These are phyloP conservation scores for Umbelopsis sp. DNA, from an alignment of 371 early-diverging fungal species.

Conservation along the genomic window DNA sequence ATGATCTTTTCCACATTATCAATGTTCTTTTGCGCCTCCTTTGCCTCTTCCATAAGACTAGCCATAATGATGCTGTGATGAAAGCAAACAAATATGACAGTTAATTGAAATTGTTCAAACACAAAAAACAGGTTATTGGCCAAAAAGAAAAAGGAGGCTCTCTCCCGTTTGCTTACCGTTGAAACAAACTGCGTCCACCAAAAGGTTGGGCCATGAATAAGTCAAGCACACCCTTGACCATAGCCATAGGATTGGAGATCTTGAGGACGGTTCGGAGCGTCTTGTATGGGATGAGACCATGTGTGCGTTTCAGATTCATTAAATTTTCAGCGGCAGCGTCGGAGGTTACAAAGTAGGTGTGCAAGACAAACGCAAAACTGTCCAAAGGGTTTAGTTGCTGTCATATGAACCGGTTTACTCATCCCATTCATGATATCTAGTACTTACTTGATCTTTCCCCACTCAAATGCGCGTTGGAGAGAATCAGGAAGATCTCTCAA, in stretches of 20 bases:
- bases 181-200: constrained; percentile 63
- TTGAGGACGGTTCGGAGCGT: constrained; percentile 59
- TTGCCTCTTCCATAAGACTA: constrained; percentile 56
- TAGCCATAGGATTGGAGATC: constrained; percentile 64
- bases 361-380: constrained; percentile 66
- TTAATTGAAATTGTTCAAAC: background rate
- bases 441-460: constrained; percentile 62
- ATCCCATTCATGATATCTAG: background rate
- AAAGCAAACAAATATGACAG: background rate
- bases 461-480: constrained; percentile 60
- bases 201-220: constrained; percentile 71
- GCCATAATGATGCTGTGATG: constrained; percentile 49
- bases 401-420: background rate
- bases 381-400: too few species aligned
- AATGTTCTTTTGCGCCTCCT: constrained; percentile 56
- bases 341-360: constrained; percentile 63
- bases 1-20: constrained; percentile 48
- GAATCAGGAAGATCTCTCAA: constrained; percentile 52
- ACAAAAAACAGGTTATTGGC: too few species aligned
- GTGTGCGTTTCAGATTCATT: constrained; percentile 59
- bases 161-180: constrained; percentile 40
- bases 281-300: constrained; percentile 64
- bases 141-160: too few species aligned
- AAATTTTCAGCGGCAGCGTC: constrained; percentile 60
- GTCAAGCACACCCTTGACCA: constrained; percentile 67